Conservation (phyloP, 306 rosid genomes). For the Cucumis hystrix region DNA sequence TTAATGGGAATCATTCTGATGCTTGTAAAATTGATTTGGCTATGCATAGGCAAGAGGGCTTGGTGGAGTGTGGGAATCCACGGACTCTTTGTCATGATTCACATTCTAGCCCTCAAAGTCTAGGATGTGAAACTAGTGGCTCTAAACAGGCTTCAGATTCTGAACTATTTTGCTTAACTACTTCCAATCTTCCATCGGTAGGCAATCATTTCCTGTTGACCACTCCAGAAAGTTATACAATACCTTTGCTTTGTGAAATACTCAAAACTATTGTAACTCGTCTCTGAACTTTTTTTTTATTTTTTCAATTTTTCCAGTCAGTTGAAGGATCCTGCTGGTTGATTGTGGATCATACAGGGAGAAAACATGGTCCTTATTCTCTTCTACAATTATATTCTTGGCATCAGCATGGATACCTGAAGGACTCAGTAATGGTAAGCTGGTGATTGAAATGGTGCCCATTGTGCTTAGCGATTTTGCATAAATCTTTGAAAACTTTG, state of each 20-base stretch:
- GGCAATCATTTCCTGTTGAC: slow-evolving; percentile 3
- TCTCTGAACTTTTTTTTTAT: neutral
- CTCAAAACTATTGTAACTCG: neutral
- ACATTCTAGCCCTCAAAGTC: slow-evolving; percentile 20
- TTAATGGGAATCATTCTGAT: slow-evolving; percentile 20
- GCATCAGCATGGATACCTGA: slow-evolving; percentile 65
- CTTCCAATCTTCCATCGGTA: slow-evolving; percentile 28
- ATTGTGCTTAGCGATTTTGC: neutral
- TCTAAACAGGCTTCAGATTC: slow-evolving; percentile 17
- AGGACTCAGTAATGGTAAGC: slow-evolving; percentile 59
- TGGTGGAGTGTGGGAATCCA: slow-evolving; percentile 21
- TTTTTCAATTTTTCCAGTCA: slow-evolving; percentile 22
- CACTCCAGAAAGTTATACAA: neutral
- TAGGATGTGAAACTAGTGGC: slow-evolving; percentile 10
- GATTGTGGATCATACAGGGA: slow-evolving; percentile 59
- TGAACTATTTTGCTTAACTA: slow-evolving; percentile 12
- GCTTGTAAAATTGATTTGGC: slow-evolving; percentile 23
- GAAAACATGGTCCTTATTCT: slow-evolving; percentile 71
- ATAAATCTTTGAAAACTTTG: neutral
- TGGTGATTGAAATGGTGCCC: slow-evolving; percentile 4
- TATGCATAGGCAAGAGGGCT: slow-evolving; percentile 15
- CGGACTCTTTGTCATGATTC: slow-evolving; percentile 18
- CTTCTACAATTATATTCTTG: slow-evolving; percentile 55
- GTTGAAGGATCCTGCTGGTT: slow-evolving; percentile 63
- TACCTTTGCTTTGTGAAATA: neutral